Conservation (phyloP, 2,329 filamentous ascomycete genomes). For the Aspergillus proliferans region DNA sequence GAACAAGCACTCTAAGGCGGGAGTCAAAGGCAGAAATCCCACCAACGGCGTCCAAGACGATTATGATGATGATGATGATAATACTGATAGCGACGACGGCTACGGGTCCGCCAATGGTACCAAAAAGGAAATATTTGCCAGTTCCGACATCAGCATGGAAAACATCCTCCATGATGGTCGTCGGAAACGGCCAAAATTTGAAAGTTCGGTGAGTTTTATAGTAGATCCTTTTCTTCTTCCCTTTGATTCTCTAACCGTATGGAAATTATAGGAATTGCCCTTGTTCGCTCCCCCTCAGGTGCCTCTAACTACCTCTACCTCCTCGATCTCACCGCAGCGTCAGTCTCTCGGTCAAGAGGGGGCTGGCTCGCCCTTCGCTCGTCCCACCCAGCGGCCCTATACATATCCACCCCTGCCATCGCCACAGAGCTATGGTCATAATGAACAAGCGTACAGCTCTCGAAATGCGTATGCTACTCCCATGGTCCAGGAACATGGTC, state of each 20-base stretch:
- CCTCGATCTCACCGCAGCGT: constrained; percentile 89
- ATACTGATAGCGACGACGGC: constrained; percentile 82
- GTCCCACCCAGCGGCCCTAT: constrained; percentile 72
- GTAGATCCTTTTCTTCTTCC: constrained; percentile 11
- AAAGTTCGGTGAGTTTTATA: constrained; percentile 76
- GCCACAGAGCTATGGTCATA: constrained; percentile 67
- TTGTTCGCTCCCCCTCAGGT: constrained; percentile 92
- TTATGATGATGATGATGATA: constrained; percentile 64
- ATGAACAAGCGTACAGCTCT: constrained; percentile 33
- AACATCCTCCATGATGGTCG: constrained; percentile 97
- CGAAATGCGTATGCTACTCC: constrained; percentile 57
- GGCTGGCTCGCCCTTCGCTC: constrained; percentile 64
- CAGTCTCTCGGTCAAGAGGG: constrained; percentile 67
- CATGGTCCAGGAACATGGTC: constrained; percentile 48
- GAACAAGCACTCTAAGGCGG: constrained; percentile 65
- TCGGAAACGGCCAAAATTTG: constrained; percentile 87
- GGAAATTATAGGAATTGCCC: constrained; percentile 68
- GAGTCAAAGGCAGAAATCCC: constrained; percentile 60
- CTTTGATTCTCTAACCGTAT: constrained; percentile 8
- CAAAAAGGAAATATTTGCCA: constrained; percentile 79
- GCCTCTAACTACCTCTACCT: constrained; percentile 88
- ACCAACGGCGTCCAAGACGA: constrained; percentile 50
- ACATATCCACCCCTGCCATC: constrained; percentile 74
- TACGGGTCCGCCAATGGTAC: constrained; percentile 65
- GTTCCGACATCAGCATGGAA: constrained; percentile 93